Percentiles rank a stretch among this genome's conserved stretches.
Conservation (phyloP, 768 basidiomycete species). For the Vishniacozyma victoriae region DNA sequence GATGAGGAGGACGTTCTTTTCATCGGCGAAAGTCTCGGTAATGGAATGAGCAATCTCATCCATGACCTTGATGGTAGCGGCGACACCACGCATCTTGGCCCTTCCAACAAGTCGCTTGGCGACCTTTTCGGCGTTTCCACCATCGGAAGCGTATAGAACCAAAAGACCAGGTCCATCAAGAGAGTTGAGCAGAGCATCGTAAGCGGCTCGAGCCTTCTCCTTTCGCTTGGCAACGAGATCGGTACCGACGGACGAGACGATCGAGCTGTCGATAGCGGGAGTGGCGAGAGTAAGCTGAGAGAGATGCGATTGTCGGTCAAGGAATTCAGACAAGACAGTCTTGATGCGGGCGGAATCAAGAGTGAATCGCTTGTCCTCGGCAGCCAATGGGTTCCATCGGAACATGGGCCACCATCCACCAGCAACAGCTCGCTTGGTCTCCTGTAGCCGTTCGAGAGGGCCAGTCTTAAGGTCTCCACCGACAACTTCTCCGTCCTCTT, state of each 20-base stretch:
- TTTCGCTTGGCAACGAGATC: constrained; percentile 76
- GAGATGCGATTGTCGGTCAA: constrained; percentile 92
- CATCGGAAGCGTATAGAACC: constrained; percentile 90
- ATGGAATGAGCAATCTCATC: constrained; percentile 61
- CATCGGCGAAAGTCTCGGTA: constrained; percentile 66
- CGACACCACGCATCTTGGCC: constrained; percentile 76
- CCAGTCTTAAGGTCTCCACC: constrained; percentile 49
- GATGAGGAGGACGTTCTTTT: constrained; percentile 72
- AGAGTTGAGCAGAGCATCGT: constrained; percentile 71
- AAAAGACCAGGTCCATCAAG: constrained; percentile 84
- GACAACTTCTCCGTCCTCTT: constrained; percentile 53
- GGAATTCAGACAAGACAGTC: constrained; percentile 84
- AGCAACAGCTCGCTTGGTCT: constrained; percentile 94
- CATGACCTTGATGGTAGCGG: constrained; percentile 66
- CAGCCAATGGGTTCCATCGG: constrained; percentile 90
- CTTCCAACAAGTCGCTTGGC: constrained; percentile 80
- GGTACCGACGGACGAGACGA: constrained; percentile 78
- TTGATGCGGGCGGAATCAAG: constrained; percentile 92
- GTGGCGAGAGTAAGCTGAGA: constrained; percentile 77
- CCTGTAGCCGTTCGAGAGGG: constrained; percentile 87
- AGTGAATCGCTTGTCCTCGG: constrained; percentile 66
- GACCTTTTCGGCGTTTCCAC: constrained; percentile 91
- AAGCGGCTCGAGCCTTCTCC: constrained; percentile 72
- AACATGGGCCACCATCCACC: constrained; percentile 97
- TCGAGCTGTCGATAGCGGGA: constrained; percentile 71